phyloP scores from a whole-genome alignment of 768 basidiomycete genomes.

The Termitomyces sp. region DNA sequence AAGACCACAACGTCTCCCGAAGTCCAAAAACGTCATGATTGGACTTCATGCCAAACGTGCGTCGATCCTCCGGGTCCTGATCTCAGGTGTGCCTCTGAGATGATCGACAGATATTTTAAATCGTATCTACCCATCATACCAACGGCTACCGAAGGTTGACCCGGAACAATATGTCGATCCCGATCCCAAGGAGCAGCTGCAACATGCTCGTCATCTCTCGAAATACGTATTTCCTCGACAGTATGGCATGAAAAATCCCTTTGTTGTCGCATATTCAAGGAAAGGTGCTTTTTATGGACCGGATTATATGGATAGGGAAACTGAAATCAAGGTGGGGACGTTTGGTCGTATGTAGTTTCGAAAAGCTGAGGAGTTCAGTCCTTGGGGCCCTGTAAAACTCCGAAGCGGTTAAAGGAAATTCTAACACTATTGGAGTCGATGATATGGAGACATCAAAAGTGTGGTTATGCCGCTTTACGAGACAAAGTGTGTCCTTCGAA shows the following conservation, averaged over 20 bases:
- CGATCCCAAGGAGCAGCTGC: conserved; percentile 40
- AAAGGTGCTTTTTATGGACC: conserved; percentile 31
- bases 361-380: conserved; percentile 14
- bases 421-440: conserved; percentile 54
- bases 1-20: conserved; percentile 47
- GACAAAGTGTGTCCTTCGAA: conserved; percentile 75
- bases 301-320: conserved; percentile 57
- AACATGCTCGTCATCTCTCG: conserved; percentile 55
- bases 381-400: conserved; percentile 59
- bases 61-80: conserved; percentile 14
- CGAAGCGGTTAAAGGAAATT: conserved; percentile 58
- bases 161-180: conserved; percentile 32
- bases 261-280: conserved; percentile 24
- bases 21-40: conserved; percentile 44
- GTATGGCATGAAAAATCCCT: conserved; percentile 61
- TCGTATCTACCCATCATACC: conserved; percentile 41
- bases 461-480: conserved; percentile 61
- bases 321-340: conserved; percentile 58
- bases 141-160: conserved; percentile 21
- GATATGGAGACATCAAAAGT: conserved; percentile 63
- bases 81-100: neutral
- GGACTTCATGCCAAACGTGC: conserved; percentile 69
- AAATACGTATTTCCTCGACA: conserved; percentile 87
- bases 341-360: neutral
- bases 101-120: conserved; percentile 58